Conservation (phyloP, 345 rosid species). For the Camelina hispida region DNA sequence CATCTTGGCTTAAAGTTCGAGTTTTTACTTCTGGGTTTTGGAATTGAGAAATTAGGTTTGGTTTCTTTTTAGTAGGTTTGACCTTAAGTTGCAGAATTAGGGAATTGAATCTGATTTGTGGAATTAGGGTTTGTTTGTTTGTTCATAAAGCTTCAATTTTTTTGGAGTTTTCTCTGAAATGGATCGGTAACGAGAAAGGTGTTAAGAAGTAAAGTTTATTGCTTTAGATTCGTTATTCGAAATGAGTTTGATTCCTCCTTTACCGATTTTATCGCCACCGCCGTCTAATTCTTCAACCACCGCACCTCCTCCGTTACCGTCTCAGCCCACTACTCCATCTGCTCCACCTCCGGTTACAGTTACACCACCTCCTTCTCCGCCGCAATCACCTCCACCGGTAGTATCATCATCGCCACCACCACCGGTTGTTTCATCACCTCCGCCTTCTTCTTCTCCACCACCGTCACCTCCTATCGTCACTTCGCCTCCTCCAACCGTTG, state of each 20-base stretch:
- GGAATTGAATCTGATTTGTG: slow-evolving; percentile 15
- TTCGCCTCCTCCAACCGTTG: slow-evolving; percentile 54
- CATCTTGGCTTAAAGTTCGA: slow-evolving; percentile 4
- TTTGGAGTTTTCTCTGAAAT: slow-evolving; percentile 21
- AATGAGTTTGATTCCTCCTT: slow-evolving; percentile 67
- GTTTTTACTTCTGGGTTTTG: slow-evolving; percentile 34
- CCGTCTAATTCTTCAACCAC: slow-evolving; percentile 50
- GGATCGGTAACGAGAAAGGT: slow-evolving; percentile 26
- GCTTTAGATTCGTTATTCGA: neutral
- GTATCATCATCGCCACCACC: slow-evolving; percentile 51
- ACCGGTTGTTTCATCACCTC: slow-evolving; percentile 49
- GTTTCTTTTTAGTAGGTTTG: neutral
- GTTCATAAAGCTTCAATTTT: slow-evolving; percentile 25
- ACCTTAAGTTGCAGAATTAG: slow-evolving; percentile 6
- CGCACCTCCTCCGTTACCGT: slow-evolving; percentile 52
- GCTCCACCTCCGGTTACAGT: slow-evolving; percentile 56
- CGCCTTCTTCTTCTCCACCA: slow-evolving; percentile 55
- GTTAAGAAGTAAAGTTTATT: slow-evolving; percentile 1
- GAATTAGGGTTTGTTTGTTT: slow-evolving; percentile 23
- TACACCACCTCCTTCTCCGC: slow-evolving; percentile 50
- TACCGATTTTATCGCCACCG: slow-evolving; percentile 50
- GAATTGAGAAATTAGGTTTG: slow-evolving; percentile 23
- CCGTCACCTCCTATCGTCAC: slow-evolving; percentile 52
- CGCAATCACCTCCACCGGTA: slow-evolving; percentile 54
- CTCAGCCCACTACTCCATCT: slow-evolving; percentile 52